phyloP scores from a whole-genome alignment of 176 grass and related monocot species.

The Aechmea fasciata region DNA sequence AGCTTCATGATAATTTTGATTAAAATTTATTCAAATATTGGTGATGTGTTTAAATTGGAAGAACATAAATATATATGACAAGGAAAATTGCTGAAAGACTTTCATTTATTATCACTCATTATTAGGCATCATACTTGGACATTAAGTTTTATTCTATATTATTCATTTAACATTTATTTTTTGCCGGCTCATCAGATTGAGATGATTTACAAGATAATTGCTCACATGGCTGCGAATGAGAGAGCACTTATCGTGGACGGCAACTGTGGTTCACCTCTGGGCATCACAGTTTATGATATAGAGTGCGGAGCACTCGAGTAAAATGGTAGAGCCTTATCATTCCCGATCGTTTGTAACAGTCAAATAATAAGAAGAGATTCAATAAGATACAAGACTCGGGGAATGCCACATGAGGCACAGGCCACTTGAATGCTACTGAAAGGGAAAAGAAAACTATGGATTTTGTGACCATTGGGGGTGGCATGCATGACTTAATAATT shows the following conservation, averaged over 20 bases:
- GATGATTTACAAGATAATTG: slow-evolving; percentile 99
- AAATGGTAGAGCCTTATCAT: not conserved
- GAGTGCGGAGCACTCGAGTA: slow-evolving; percentile 71
- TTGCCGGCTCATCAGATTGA: slow-evolving; percentile 51
- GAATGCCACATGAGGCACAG: not conserved
- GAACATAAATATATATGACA: no score
- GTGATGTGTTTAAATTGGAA: no score
- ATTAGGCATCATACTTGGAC: not conserved
- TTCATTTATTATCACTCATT: no score
- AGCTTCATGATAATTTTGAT: no score
- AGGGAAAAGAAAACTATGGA: not conserved
- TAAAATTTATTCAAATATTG: no score
- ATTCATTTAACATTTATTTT: not conserved
- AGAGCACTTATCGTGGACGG: slow-evolving; percentile 98
- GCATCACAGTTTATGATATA: slow-evolving; percentile 76
- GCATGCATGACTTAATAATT: no score
- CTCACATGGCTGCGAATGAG: slow-evolving; percentile 92
- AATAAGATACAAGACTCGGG: not conserved
- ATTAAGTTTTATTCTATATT: not conserved
- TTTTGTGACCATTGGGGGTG: not conserved
- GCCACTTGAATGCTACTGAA: not conserved
- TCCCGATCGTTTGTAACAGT: not conserved
- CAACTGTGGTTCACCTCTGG: slow-evolving; percentile 79
- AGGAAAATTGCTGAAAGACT: no score
- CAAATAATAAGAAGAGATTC: not conserved